Base-by-base conservation (phyloP, 1,284 basidiomycete genomes). In the Leccinum subfulvum region DNA sequence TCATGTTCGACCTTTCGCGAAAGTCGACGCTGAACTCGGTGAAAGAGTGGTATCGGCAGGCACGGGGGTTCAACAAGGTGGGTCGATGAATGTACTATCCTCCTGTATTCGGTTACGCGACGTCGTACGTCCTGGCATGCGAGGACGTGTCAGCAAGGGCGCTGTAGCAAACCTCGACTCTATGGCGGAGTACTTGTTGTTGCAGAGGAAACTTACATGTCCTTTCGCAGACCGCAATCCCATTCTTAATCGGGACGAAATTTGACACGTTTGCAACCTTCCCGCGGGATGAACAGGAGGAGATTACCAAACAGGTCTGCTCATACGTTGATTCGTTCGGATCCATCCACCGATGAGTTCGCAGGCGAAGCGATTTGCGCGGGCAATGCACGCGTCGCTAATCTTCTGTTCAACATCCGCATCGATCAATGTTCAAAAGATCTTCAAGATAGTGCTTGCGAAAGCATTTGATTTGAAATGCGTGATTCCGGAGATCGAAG, bases 11-110 rank as follows among this genome's bases (percentile, higher is more conserved):
- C 80, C 84, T 99, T 56, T 94, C 94, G 62, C 87, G 97, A 70
- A 98, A 98, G 79, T 94, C 92, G 59, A 99, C 97, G 49, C 79
- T 99, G 66, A 98, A 98, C 78, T 95, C 92, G 62, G 94, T 99
- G 72, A 98, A 98, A 78, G 97, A 98, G 77, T 98, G 97, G 97
- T 98, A 98, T 83, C 85, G 97, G 71, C 97, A 98, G 81, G 95
- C 95, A 54, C 82, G 97, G 68, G 97, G 97, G 8, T 98, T 98
- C 81, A 98, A 98, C 82, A 98, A 97, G 85, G 95, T 93, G 62
- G 57, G 84, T 78, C 37, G 3, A 7, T 49, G 30, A 39, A 44
- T 28, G 55, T 39, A 47, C 57, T 39, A n/a, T 57, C 18, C 51
- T 54, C 16, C 64, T 33, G 61, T 53, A 9, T 55, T 39, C 26